These are phyloP conservation scores for Symbiodinium pilosum DNA, from an alignment of 73 alveolate species.

Conservation along the genomic window DNA sequence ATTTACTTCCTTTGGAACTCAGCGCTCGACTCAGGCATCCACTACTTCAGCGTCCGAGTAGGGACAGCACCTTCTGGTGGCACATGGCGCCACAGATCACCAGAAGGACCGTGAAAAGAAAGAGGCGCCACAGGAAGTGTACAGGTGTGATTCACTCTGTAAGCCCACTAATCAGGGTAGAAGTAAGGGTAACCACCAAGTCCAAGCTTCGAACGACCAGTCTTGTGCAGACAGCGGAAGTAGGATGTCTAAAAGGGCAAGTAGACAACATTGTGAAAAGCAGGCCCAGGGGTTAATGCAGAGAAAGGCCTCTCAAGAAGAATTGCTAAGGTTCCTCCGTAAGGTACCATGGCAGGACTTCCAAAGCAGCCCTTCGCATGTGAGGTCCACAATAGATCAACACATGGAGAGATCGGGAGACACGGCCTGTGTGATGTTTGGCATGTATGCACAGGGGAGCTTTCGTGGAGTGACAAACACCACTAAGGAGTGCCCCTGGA, in stretches of 20 bases:
- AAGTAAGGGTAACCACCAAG: background rate
- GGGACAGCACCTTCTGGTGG: constrained; percentile 51
- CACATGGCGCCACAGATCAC: constrained; percentile 4
- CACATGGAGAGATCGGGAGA: too few relatives aligned
- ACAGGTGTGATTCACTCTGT: background rate
- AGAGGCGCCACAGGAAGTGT: background rate
- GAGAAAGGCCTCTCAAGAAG: background rate
- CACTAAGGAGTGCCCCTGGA: background rate
- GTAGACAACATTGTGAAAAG: background rate
- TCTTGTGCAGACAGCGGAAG: background rate
- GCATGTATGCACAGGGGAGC: background rate
- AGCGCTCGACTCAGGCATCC: background rate
- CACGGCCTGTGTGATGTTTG: background rate
- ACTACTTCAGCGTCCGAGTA: background rate
- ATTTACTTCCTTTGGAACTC: background rate
- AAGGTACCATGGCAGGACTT: background rate
- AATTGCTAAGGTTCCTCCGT: background rate
- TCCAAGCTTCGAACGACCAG: background rate
- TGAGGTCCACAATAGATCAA: background rate
- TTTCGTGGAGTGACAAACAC: background rate
- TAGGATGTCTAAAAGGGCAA: background rate
- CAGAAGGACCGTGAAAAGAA: background rate
- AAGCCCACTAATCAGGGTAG: background rate
- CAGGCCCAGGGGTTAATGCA: background rate
- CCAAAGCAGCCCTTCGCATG: background rate